phyloP scores from a whole-genome alignment of 352 stramenopile species.

The Aphanomyces astaci region DNA sequence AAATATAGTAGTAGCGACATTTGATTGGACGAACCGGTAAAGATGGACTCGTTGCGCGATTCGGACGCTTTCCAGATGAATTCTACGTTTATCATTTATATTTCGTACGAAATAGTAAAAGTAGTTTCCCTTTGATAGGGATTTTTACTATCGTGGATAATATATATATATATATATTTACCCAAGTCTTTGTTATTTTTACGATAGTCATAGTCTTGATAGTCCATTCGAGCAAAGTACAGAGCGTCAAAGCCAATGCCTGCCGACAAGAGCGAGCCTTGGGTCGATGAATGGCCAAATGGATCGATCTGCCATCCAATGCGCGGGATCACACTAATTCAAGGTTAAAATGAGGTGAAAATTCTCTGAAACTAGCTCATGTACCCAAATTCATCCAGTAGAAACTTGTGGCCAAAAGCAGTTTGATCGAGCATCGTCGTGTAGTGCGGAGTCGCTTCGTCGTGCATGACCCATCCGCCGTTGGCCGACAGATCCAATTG shows the following conservation, averaged over 20 bases:
- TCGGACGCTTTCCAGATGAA: constrained; percentile 92
- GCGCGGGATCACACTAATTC: constrained; percentile 74
- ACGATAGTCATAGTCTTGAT: constrained; percentile 91
- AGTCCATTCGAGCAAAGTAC: constrained; percentile 98
- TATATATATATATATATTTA: background rate
- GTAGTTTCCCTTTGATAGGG: no score
- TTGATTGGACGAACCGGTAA: constrained; percentile 14
- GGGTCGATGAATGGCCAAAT: constrained; percentile 89
- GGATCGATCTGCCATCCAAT: constrained; percentile 98
- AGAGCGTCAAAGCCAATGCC: constrained; percentile 93
- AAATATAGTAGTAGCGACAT: no score
- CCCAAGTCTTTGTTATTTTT: constrained; percentile 70
- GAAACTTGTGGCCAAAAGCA: constrained; percentile 92
- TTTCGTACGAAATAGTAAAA: no score
- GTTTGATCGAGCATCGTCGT: constrained; percentile 98
- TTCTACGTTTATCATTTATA: no score
- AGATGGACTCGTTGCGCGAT: constrained; percentile 55
- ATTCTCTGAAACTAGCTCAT: background rate
- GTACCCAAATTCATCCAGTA: constrained; percentile 87
- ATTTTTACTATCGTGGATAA: no score
- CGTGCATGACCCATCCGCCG: constrained; percentile 98
- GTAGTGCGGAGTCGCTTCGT: constrained; percentile 95
- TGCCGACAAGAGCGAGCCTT: constrained; percentile 86
- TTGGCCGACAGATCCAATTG: constrained; percentile 92
- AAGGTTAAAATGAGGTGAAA: no score